phyloP scores from a whole-genome alignment of 805 yeast species.

The Kodamaea restingae region DNA sequence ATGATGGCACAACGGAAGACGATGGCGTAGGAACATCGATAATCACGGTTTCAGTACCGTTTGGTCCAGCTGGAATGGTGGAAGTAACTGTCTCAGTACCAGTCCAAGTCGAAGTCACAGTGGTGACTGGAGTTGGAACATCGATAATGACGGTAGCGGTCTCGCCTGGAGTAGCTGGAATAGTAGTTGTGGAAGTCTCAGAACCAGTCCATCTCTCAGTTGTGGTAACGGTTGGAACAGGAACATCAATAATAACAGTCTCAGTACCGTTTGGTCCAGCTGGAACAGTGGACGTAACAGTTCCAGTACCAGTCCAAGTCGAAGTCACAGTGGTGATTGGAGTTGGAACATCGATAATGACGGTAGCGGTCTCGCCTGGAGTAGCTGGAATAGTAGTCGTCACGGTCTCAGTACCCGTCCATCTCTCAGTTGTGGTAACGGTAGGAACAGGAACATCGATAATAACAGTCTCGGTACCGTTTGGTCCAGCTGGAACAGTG shows the following conservation, averaged over 20 bases:
- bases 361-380: slow-evolving; percentile 11
- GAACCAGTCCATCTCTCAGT: slow-evolving; percentile 12
- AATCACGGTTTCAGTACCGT: slow-evolving; percentile 10
- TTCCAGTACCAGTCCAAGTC: slow-evolving; percentile 3
- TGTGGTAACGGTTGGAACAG: slow-evolving; percentile 8
- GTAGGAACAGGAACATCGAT: slow-evolving; percentile 13
- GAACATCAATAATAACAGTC: slow-evolving; percentile 6
- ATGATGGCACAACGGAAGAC: slow-evolving; percentile 2
- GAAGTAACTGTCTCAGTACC: slow-evolving; percentile 1
- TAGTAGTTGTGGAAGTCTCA: slow-evolving; percentile 3
- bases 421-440: slow-evolving; percentile 2
- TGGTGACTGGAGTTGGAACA: slow-evolving; percentile 10
- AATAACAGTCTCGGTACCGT: slow-evolving; percentile 11
- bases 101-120: slow-evolving; percentile 10
- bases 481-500: slow-evolving; percentile 5
- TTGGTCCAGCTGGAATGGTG: not conserved
- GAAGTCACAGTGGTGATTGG: slow-evolving; percentile 10
- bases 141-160: slow-evolving; percentile 11
- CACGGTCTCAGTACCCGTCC: slow-evolving; percentile 9
- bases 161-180: slow-evolving; percentile 6
- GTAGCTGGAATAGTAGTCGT: slow-evolving; percentile 7
- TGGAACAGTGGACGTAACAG: not conserved
- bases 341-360: slow-evolving; percentile 12
- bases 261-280: slow-evolving; percentile 5
- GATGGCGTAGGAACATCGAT: slow-evolving; percentile 9